Evolutionary conservation across 768 basidiomycete genomes (phyloP).

Genomic region (Xerocomus brunneocitrinus): DNA sequence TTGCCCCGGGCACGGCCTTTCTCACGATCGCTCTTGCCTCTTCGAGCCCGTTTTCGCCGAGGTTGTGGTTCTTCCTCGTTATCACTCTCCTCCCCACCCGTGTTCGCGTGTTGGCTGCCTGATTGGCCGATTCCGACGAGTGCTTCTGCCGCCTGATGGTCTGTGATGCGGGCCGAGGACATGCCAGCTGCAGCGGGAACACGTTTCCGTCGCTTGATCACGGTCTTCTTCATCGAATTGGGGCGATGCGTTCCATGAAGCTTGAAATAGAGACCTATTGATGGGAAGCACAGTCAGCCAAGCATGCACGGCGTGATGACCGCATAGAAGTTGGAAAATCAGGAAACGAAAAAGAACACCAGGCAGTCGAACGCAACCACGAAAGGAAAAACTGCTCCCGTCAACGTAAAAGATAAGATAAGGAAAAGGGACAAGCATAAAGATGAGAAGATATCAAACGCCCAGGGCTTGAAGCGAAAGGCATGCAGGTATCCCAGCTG

Average conservation of each 20-base stretch:
- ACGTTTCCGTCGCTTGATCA: conserved; percentile 96
- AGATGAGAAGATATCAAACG: conserved; percentile 18
- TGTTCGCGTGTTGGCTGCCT: conserved; percentile 33
- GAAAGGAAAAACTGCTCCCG: conserved; percentile 16
- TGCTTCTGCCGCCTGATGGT: conserved; percentile 87
- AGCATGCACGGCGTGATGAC: neutral
- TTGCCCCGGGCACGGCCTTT: conserved; percentile 34
- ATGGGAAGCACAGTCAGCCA: conserved; percentile 16
- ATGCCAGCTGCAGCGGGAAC: conserved; percentile 76
- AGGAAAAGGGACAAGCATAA: conserved; percentile 11
- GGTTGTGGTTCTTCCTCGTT: conserved; percentile 45
- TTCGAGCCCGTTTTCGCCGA: conserved; percentile 54
- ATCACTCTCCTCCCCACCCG: conserved; percentile 41
- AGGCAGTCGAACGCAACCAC: neutral
- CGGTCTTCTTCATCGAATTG: conserved; percentile 98
- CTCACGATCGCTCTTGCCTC: conserved; percentile 34
- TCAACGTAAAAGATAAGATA: conserved; percentile 25
- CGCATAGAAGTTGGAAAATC: neutral
- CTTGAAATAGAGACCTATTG: conserved; percentile 92
- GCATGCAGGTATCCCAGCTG: conserved; percentile 16
- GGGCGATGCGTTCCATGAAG: conserved; percentile 95
- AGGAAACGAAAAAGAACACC: neutral
- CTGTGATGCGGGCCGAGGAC: conserved; percentile 55
- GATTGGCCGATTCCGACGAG: conserved; percentile 76
- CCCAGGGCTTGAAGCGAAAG: conserved; percentile 17